Conservation (phyloP, 208 protist species). For the Trichomonas vaginalis region DNA sequence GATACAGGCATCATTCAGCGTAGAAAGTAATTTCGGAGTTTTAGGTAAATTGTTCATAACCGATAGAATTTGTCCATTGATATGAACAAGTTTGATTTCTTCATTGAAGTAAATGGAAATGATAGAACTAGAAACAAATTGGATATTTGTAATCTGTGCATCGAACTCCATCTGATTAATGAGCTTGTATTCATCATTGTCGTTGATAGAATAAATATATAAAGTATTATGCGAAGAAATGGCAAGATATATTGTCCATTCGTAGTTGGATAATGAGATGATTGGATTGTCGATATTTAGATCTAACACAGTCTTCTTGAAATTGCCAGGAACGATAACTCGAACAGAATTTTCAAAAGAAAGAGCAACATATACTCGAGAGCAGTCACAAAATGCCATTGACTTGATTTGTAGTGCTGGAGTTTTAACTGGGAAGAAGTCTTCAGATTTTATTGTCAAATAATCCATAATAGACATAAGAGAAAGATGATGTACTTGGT, state of each 20-base stretch:
- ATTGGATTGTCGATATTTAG: not conserved
- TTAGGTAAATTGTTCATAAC: not conserved
- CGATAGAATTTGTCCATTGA: not conserved
- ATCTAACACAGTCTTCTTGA: not conserved
- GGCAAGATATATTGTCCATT: not conserved
- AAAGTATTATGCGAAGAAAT: not conserved
- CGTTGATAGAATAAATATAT: not conserved
- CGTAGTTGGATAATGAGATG: not conserved
- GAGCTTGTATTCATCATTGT: not conserved
- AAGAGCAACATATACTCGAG: not conserved
- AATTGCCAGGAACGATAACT: not conserved
- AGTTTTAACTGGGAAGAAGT: not conserved
- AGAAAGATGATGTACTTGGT: not conserved
- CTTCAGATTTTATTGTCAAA: not conserved
- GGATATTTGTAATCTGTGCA: not conserved
- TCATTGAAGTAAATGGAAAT: not conserved
- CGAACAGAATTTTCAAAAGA: not conserved
- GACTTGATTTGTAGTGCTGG: not conserved
- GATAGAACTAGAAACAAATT: not conserved
- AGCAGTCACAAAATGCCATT: not conserved
- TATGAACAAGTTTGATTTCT: not conserved
- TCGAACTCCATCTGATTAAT: not conserved
- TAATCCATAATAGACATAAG: not conserved
- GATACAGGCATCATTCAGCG: not conserved
- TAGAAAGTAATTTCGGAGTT: not conserved